Evolutionary conservation across 148 eudicot genomes (phyloP).

Genomic region (Vaccinium corymbosum): DNA sequence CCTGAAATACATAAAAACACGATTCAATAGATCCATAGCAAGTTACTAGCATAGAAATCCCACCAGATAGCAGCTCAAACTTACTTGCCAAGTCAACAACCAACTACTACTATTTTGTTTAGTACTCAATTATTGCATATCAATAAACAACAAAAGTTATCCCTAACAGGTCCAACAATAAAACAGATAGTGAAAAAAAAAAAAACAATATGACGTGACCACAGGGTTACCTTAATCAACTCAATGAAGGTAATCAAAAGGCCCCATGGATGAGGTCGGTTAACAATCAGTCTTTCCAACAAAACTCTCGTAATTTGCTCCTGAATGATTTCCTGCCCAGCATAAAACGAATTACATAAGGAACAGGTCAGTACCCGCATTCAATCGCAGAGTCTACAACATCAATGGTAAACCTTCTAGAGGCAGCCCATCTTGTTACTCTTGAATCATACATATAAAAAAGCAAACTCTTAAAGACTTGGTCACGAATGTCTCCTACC

Average conservation of each 20-base stretch:
- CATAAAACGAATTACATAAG: not conserved
- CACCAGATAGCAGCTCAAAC: not conserved
- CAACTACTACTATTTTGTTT: no score
- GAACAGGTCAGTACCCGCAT: not conserved
- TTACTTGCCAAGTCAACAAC: not conserved
- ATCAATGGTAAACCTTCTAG: not conserved
- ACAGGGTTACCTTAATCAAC: conserved; percentile 69
- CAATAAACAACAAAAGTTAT: not conserved
- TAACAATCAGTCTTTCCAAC: conserved; percentile 79
- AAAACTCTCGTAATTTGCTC: conserved; percentile 95
- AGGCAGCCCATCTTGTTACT: not conserved
- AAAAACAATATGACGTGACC: not conserved
- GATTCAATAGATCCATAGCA: not conserved
- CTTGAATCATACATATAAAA: not conserved
- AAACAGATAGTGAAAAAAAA: not conserved
- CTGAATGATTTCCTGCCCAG: conserved; percentile 71
- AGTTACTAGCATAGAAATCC: not conserved
- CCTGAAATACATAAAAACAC: not conserved
- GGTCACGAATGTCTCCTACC: not conserved
- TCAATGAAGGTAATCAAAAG: conserved; percentile 88
- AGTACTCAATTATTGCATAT: no score
- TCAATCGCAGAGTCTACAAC: not conserved
- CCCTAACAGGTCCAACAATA: not conserved
- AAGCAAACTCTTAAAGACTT: not conserved
- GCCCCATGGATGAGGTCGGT: conserved; percentile 98